Percentiles rank a stretch among this genome's conserved stretches.
Conservation (phyloP, 352 stramenopile genomes). For the Phytophthora cryptogea region DNA sequence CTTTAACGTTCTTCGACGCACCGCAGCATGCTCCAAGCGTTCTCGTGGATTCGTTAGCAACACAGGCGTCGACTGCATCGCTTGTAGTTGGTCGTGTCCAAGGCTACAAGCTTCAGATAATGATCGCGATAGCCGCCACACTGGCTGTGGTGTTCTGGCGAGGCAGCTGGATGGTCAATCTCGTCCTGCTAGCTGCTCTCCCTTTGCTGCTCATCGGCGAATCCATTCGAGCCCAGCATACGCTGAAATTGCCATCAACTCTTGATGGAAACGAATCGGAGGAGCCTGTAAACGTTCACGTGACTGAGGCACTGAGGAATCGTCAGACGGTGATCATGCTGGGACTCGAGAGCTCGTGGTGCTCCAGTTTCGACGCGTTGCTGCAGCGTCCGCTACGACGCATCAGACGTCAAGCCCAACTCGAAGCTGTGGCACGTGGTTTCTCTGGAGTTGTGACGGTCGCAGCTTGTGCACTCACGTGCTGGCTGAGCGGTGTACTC, state of each 20-base stretch:
- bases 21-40: constrained; percentile 50
- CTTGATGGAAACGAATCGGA: constrained; percentile 12
- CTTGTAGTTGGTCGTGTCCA: constrained; percentile 46
- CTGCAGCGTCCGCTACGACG: constrained; percentile 28
- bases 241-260: neutral
- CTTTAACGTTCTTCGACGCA: constrained; percentile 75
- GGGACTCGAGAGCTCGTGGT: constrained; percentile 37
- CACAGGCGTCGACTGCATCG: constrained; percentile 53
- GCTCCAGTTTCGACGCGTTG: constrained; percentile 35
- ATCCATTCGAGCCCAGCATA: constrained; percentile 28
- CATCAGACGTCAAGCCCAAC: constrained; percentile 23
- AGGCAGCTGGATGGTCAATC: constrained; percentile 62
- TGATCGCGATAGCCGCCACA: constrained; percentile 37
- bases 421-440: constrained; percentile 51
- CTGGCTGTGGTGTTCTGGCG: constrained; percentile 48
- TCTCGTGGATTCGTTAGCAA: constrained; percentile 57
- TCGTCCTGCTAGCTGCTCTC: constrained; percentile 60
- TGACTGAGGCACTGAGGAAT: constrained; percentile 49
- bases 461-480: constrained; percentile 52
- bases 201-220: constrained; percentile 62
- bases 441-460: constrained; percentile 66
- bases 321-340: constrained; percentile 45
- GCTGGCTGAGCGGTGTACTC: constrained; percentile 61
- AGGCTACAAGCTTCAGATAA: constrained; percentile 50
- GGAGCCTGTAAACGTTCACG: constrained; percentile 41